These are phyloP conservation scores for Gliomastix tumulicola DNA, from an alignment of 2,329 filamentous ascomycete genomes.

Conservation along the genomic window DNA sequence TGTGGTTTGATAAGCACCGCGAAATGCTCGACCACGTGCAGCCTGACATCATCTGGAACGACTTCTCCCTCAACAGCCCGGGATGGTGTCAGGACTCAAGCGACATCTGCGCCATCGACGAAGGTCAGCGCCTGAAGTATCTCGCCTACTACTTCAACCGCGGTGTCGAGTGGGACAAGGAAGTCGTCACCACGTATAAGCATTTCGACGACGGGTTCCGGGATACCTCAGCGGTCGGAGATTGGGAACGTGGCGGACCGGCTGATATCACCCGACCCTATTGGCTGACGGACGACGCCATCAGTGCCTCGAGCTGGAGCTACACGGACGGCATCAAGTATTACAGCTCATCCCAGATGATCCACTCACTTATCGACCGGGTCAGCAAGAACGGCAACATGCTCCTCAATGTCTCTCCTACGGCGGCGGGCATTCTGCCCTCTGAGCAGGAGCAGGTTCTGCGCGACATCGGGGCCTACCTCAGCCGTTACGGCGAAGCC, in stretches of 20 bases:
- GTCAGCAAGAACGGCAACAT: conserved; percentile 50
- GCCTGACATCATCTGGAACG: conserved; percentile 10
- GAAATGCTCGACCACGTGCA: conserved; percentile 8
- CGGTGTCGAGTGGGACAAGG: conserved; percentile 8
- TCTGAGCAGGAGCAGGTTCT: conserved; percentile 6
- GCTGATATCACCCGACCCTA: conserved; percentile 7
- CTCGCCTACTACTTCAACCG: conserved; percentile 10
- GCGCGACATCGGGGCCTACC: conserved; percentile 5
- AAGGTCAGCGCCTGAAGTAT: conserved; percentile 6
- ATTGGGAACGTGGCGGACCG: conserved; percentile 9
- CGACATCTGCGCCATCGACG: conserved; percentile 6
- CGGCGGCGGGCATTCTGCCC: conserved; percentile 34
- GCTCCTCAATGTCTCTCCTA: conserved; percentile 47
- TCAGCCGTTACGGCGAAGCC: conserved; percentile 6
- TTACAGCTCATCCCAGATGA: conserved; percentile 9
- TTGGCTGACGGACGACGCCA: conserved; percentile 10
- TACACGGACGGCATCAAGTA: conserved; percentile 9
- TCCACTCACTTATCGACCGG: conserved; percentile 42
- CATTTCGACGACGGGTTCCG: conserved; percentile 8
- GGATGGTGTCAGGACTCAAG: conserved; percentile 5
- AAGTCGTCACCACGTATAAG: conserved; percentile 10
- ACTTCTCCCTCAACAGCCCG: conserved; percentile 8
- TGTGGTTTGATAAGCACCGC: conserved; percentile 8
- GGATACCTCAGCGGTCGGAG: conserved; percentile 8
- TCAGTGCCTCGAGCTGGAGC: conserved; percentile 9